phyloP scores from a whole-genome alignment of 306 rosid genomes.

The Cotoneaster glaucophyllus region DNA sequence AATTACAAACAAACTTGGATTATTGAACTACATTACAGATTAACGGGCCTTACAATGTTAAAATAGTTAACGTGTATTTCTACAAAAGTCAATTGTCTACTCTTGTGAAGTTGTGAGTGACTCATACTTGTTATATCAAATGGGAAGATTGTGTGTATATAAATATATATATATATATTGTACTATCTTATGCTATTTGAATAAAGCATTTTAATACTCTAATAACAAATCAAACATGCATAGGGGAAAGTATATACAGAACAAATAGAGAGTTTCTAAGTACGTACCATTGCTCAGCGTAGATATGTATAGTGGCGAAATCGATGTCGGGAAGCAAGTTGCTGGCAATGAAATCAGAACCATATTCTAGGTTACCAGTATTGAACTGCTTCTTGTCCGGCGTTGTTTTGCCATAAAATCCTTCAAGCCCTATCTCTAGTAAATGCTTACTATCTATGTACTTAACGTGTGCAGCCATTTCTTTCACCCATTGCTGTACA shows the following conservation, averaged over 20 bases:
- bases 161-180: too few species aligned
- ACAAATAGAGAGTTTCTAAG: background rate
- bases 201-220: too few species aligned
- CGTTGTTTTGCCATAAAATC: slow-evolving; percentile 51
- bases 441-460: slow-evolving; percentile 45
- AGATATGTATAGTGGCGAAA: slow-evolving; percentile 52
- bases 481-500: slow-evolving; percentile 53
- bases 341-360: slow-evolving; percentile 43
- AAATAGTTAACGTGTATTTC: too few species aligned
- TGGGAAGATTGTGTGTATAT: too few species aligned
- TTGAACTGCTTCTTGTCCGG: slow-evolving; percentile 42
- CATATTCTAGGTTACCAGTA: slow-evolving; percentile 41
- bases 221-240: too few species aligned
- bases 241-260: background rate
- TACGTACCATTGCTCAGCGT: slow-evolving; percentile 47
- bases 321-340: slow-evolving; percentile 40
- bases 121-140: too few species aligned
- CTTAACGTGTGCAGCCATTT: slow-evolving; percentile 50
- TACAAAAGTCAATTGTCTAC: too few species aligned
- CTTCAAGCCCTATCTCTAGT: slow-evolving; percentile 61
- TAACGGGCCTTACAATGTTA: too few species aligned
- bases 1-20: too few species aligned
- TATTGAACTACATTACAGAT: too few species aligned
- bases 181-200: too few species aligned
- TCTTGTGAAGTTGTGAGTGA: too few species aligned